Percentiles rank a stretch among this genome's conserved stretches.
phyloP scores from a whole-genome alignment of 2,329 filamentous ascomycete species.

The Ophiostoma ulmi region DNA sequence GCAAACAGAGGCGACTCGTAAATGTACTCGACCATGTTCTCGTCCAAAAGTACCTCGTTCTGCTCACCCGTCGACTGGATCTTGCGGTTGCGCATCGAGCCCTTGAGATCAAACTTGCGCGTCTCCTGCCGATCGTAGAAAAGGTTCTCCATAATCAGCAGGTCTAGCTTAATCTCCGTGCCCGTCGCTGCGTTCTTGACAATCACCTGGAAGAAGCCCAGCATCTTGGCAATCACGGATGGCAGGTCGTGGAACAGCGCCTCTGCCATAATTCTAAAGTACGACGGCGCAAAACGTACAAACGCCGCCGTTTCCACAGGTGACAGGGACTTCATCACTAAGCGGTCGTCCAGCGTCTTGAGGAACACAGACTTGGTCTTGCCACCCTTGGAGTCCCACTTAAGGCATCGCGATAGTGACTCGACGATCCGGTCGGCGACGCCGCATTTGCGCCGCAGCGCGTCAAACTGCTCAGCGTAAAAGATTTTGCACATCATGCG shows the following conservation, averaged over 20 bases:
- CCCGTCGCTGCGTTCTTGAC: slow-evolving; percentile 93
- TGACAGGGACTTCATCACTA: slow-evolving; percentile 87
- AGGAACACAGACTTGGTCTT: slow-evolving; percentile 97
- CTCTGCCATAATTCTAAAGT: slow-evolving; percentile 96
- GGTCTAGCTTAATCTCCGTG: slow-evolving; percentile 88
- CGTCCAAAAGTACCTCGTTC: slow-evolving; percentile 92
- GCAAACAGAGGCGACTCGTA: slow-evolving; percentile 95
- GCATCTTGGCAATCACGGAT: slow-evolving; percentile 97
- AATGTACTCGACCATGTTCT: slow-evolving; percentile 99
- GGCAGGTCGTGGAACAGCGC: slow-evolving; percentile 92
- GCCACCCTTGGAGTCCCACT: slow-evolving; percentile 96
- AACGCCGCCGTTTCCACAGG: slow-evolving; percentile 91
- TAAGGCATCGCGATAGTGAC: slow-evolving; percentile 87
- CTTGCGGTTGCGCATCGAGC: slow-evolving; percentile 97
- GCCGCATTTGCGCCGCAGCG: slow-evolving; percentile 84
- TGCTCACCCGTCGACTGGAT: slow-evolving; percentile 93
- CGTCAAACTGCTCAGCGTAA: slow-evolving; percentile 96
- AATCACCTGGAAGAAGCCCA: slow-evolving; percentile 94
- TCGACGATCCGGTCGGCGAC: slow-evolving; percentile 92
- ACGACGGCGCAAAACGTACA: slow-evolving; percentile 89
- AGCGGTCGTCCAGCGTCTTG: slow-evolving; percentile 90
- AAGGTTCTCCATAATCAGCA: slow-evolving; percentile 94
- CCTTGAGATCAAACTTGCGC: slow-evolving; percentile 91
- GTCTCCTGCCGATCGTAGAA: slow-evolving; percentile 93
- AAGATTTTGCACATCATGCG: slow-evolving; percentile 98